phyloP scores from a whole-genome alignment of 2,329 filamentous ascomycete genomes.

The Aspergillus sp. region DNA sequence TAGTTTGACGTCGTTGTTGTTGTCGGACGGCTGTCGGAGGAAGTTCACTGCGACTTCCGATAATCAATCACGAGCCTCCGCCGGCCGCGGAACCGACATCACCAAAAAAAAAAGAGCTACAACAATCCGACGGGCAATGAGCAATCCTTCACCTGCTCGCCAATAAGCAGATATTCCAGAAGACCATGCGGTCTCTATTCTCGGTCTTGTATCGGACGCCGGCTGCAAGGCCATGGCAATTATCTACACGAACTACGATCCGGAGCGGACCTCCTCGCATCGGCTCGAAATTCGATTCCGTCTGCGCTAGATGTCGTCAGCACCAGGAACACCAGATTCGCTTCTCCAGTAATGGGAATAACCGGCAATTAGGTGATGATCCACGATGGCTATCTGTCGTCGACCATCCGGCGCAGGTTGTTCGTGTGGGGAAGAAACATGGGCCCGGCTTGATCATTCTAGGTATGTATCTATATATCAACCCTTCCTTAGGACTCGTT shows the following conservation, averaged over 20 bases:
- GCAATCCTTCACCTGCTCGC: too few relatives aligned
- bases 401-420: slow-evolving; percentile 73
- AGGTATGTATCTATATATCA: slow-evolving; percentile 39
- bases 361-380: slow-evolving; percentile 56
- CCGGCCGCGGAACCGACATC: not conserved
- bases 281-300: slow-evolving; percentile 20
- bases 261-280: slow-evolving; percentile 6
- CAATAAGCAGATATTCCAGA: too few relatives aligned
- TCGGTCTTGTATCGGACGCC: slow-evolving; percentile 19
- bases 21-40: slow-evolving; percentile 7
- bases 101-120: not conserved
- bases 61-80: slow-evolving; percentile 11
- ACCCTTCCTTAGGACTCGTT: not conserved
- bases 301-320: slow-evolving; percentile 28
- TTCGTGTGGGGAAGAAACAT: slow-evolving; percentile 66
- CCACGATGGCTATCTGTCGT: slow-evolving; percentile 76
- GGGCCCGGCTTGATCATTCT: slow-evolving; percentile 73
- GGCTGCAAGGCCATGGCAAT: slow-evolving; percentile 12
- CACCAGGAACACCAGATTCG: slow-evolving; percentile 33
- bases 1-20: not conserved
- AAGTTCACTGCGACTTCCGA: slow-evolving; percentile 11
- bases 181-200: slow-evolving; percentile 22
- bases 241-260: slow-evolving; percentile 13
- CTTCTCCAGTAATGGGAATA: slow-evolving; percentile 27
- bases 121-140: too few relatives aligned